Base-by-base conservation (phyloP, 352 stramenopile genomes). In the Pythium oligandrum region DNA sequence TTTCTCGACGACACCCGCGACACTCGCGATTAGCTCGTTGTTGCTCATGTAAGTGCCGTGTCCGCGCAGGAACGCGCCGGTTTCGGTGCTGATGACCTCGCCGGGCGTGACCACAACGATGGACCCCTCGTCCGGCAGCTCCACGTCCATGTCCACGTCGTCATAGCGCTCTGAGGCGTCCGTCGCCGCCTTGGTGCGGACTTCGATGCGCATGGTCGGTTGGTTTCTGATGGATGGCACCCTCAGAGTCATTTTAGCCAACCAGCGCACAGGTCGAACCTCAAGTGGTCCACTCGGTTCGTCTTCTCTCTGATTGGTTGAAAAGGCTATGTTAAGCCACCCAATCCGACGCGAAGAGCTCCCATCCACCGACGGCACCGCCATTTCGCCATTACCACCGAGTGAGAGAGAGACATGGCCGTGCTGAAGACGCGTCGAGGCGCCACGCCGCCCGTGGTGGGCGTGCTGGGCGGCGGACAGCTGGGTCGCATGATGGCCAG, bases 401-500 rank as follows among this genome's bases (percentile, higher is more conserved):
- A 86, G 17, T 26, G 17, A 26, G 17, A 26, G 17, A 26, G 17
- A 26, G 17, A 26, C 17, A 26, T 89, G 75, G 63, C 73, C 1
- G 73, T 89, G 51, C 60, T 89, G 3, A 71, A 66, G 35, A 85
- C 64, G 6, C 60, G 55, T 32, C 59, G n/a, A 3, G 73, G 69
- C 42, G 31, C 55, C n/a, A 66, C 69, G 40, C 73, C 70, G 49
- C 79, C 82, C 42, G 76, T 88, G 12, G 78, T 98, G 49, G 90
- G 92, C 51, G 83, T 97, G 38, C 74, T 99, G 30, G 97, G 97
- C 52, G 97, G 97, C 51, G 97, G 97, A 44, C 97, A 99, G 68
- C 77, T 99, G 44, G 97, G 96, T 45, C 93, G 96, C 59, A 99
- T 99, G 97, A 99, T 99, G 95, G 94, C 90, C n/a, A 73, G 97